Conservation (phyloP, 345 rosid genomes). For the Adansonia digitata region DNA sequence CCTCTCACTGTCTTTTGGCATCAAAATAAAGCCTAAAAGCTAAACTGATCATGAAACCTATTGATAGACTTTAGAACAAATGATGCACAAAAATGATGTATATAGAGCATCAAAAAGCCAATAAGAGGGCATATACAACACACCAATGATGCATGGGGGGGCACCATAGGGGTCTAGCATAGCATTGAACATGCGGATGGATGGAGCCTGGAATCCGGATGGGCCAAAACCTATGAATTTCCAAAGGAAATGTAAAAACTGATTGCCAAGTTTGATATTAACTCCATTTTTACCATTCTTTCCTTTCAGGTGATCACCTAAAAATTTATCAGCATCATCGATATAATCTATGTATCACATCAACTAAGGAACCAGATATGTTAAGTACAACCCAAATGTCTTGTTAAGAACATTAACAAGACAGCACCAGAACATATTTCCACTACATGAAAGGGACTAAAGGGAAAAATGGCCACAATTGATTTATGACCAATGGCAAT, state of each 20-base stretch:
- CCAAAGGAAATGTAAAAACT: conserved; percentile 12
- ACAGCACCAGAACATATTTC: neutral
- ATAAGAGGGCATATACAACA: neutral
- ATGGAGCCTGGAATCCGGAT: conserved; percentile 27
- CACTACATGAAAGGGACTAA: neutral
- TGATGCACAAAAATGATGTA: conserved; percentile 5
- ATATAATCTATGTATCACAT: neutral
- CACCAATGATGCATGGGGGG: conserved; percentile 20
- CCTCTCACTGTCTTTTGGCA: neutral
- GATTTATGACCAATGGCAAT: neutral
- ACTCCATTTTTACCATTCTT: too few relatives aligned
- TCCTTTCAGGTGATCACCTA: too few relatives aligned
- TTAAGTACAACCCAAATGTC: neutral
- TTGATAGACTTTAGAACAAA: conserved; percentile 20
- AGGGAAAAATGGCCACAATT: neutral
- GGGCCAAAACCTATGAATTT: conserved; percentile 10
- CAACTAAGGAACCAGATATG: neutral
- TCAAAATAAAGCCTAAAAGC: conserved; percentile 13
- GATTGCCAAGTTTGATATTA: conserved; percentile 7
- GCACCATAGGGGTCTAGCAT: conserved; percentile 17
- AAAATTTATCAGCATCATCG: neutral
- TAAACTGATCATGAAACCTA: conserved; percentile 18
- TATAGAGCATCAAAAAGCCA: neutral
- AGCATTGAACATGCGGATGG: conserved; percentile 25
- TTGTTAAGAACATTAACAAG: neutral